Base-by-base conservation (phyloP, 495 filamentous ascomycete genomes). In the Podospora pseudocomata region DNA sequence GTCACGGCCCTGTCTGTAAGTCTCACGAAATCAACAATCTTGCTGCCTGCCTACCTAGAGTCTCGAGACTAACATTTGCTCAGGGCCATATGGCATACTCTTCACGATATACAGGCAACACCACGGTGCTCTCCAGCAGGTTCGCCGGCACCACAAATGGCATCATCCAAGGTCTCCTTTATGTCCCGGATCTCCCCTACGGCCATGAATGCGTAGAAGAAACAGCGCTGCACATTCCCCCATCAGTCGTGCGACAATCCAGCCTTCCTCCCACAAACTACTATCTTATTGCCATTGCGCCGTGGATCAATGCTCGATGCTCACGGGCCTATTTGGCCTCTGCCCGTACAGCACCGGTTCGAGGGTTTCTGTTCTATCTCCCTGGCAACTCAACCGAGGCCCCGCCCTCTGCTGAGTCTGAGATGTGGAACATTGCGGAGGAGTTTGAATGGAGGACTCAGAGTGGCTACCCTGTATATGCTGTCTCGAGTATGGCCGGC, bases 381-480 rank as follows among this genome's bases (percentile, higher is more conserved):
- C 88, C 90, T 0, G 80, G 85, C 54, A 84, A 86, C 68, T 80
- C 83, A 4, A 83, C 84, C 1, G 78, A 68, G 11, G 78, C 84
- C 53, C 92, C 93, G 18, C 92, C 93, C 4, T 69, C 83, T 0
- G 76, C 80, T 1, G 83, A 79, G 44, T 86, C 89, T 62, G 64
- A 79, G 0, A 74, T 79, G 6, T 97, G 94, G 94, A 71, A 82
- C 28, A 78, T 97, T 18, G 78, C 85, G 5, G 91, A 90, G 72
- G 82, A 81, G 2, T 83, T 79, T 1, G 75, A 73, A 20, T 96
- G 92, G 92, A 90, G 85, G 75, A 73, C 74, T 6, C 70, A 81
- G 9, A 87, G 89, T 71, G 73, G 81, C 18, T 97, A 86, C 73
- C 94, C 94, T 0, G 84, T 96, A n/a, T 97, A 92, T 77, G 94